Evolutionary conservation across 805 yeast genomes (phyloP), one percentile per base, ranked within the genome.

Genomic region (Myxozyma melibiosi): DNA sequence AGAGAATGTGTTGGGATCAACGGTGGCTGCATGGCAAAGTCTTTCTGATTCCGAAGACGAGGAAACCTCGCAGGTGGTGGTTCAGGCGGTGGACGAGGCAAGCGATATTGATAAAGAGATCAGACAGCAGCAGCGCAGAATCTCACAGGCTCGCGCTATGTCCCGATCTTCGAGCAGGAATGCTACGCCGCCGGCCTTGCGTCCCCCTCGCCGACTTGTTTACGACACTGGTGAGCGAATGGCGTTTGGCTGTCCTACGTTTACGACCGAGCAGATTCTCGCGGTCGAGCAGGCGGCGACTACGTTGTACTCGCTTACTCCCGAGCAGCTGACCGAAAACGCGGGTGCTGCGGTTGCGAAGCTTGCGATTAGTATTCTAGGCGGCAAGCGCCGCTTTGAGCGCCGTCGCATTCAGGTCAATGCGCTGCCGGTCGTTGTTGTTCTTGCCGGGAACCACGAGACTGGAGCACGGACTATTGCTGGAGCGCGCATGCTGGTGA

Each of bases 391-490:
- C 5, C 76, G 96, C 63, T 75, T 89, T 55, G 78, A 83, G 37
- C 75, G 78, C 28, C 74, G 76, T n/a, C 87, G 87, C 68, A 89
- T 85, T 67, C 88, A 88, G 69, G 88, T 85, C 67, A 90, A 90
- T 68, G 77, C 88, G 18, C 87, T 90, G 7, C 96, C 97, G 1
- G 73, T 89, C 53, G 85, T 88, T 2, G 74, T 90, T 13, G 73
- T 86, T 1, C 74, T 90, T 27, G 94, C 95, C n/a, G 85, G 86
- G 65, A 55, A 59, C 42, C 84, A 84, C 53, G 76, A 85, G 54
- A 79, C 92, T 22, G 95, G 96, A 22, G 78, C 84, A 4, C 75
- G 89, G 55, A 90, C 91, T 0, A 72, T 89, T 53, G 88, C 90
- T 0, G 78, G 91, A 0, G 96, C 90, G 0, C 81, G 96, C 61